Evolutionary conservation across 257 asterid species (phyloP).

Genomic region (Gardenia jasminoides): DNA sequence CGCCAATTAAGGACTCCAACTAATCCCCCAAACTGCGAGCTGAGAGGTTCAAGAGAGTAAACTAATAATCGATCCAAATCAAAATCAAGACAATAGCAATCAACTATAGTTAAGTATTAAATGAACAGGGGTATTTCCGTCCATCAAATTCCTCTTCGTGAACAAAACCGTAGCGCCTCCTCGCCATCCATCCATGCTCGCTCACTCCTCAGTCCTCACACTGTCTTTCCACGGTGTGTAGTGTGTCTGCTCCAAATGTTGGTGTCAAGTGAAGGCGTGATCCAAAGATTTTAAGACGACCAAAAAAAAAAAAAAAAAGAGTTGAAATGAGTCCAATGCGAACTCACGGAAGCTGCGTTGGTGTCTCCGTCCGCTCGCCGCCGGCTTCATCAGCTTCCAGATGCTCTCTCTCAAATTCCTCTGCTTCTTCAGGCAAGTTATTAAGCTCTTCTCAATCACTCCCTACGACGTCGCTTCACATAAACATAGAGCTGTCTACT

Average conservation of each 20-base stretch:
- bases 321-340: constrained; percentile 14
- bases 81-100: background rate
- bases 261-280: background rate
- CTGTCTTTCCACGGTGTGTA: too few relatives aligned
- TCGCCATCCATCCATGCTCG: background rate
- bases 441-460: background rate
- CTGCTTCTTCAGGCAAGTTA: constrained; percentile 12
- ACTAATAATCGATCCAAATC: background rate
- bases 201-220: background rate
- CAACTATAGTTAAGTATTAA: background rate
- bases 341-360: constrained; percentile 28
- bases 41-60: background rate
- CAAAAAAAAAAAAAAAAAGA: background rate
- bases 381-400: constrained; percentile 15
- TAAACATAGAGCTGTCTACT: background rate
- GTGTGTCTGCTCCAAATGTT: background rate
- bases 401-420: constrained; percentile 20
- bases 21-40: background rate
- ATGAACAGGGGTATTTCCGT: constrained; percentile 13
- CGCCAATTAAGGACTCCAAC: background rate
- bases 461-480: background rate
- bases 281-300: background rate
- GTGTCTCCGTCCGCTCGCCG: constrained; percentile 19
- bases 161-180: background rate
- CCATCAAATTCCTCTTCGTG: background rate